Conservation (phyloP, 805 yeast genomes). For the Nakazawaea peltata region DNA sequence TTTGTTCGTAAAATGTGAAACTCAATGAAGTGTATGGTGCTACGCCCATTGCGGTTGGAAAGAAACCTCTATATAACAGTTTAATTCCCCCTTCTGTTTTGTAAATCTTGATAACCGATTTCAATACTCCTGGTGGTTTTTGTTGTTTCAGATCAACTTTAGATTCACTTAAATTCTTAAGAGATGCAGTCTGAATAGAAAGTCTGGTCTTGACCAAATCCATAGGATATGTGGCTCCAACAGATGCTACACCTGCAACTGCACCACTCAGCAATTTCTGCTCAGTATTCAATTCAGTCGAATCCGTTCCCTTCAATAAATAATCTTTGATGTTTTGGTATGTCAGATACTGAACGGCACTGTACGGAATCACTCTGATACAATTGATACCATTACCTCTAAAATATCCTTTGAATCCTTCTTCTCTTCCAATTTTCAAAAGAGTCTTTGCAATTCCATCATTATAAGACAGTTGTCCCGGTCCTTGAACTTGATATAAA, state of each 20-base stretch:
- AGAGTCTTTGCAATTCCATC: slow-evolving; percentile 75
- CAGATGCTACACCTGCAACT: slow-evolving; percentile 73
- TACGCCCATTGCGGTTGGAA: slow-evolving; percentile 90
- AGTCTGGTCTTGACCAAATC: slow-evolving; percentile 87
- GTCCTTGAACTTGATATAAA: slow-evolving; percentile 80
- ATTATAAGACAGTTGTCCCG: slow-evolving; percentile 39
- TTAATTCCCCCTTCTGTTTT: slow-evolving; percentile 70
- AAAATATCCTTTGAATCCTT: slow-evolving; percentile 85
- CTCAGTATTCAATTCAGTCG: slow-evolving; percentile 33
- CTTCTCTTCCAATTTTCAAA: slow-evolving; percentile 73
- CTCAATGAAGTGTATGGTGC: slow-evolving; percentile 95
- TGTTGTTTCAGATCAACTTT: slow-evolving; percentile 17
- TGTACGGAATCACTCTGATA: slow-evolving; percentile 83
- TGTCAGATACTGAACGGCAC: slow-evolving; percentile 88
- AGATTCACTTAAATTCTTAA: slow-evolving; percentile 38
- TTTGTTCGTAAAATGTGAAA: slow-evolving; percentile 80
- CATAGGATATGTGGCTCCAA: slow-evolving; percentile 81
- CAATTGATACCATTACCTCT: slow-evolving; percentile 91
- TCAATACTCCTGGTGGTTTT: slow-evolving; percentile 66
- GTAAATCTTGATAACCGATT: slow-evolving; percentile 52
- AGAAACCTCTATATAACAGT: slow-evolving; percentile 76
- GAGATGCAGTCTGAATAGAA: slow-evolving; percentile 77
- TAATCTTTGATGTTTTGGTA: slow-evolving; percentile 55
- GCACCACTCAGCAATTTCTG: slow-evolving; percentile 74
- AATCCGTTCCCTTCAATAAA: slow-evolving; percentile 20